Conservation (phyloP, 768 basidiomycete species). For the Tulasnella sp. region DNA sequence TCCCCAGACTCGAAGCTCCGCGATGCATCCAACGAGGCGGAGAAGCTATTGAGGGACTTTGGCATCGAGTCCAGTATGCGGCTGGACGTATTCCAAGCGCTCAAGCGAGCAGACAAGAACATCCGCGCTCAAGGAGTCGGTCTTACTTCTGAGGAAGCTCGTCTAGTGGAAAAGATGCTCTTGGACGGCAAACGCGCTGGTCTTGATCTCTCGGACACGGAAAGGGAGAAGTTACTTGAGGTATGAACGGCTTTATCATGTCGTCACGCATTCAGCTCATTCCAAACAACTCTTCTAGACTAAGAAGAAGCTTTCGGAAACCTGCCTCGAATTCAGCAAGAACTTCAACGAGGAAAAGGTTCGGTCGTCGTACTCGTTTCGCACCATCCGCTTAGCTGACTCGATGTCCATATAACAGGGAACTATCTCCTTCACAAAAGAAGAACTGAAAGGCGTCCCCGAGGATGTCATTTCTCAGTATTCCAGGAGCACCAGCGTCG, state of each 20-base stretch:
- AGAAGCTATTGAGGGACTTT: constrained; percentile 62
- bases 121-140: constrained; percentile 50
- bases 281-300: constrained; percentile 30
- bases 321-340: constrained; percentile 75
- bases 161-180: constrained; percentile 76
- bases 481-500: constrained; percentile 51
- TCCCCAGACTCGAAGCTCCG: constrained; percentile 66
- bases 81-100: constrained; percentile 66
- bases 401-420: constrained; percentile 37
- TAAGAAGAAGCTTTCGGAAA: constrained; percentile 70
- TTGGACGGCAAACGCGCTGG: constrained; percentile 76
- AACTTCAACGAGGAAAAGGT: constrained; percentile 87
- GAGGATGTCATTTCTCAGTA: constrained; percentile 72
- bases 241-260: constrained; percentile 13
- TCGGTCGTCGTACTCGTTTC: constrained; percentile 23
- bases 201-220: constrained; percentile 57
- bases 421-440: constrained; percentile 52
- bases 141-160: constrained; percentile 57
- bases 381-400: neutral
- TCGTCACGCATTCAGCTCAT: neutral
- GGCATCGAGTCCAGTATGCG: constrained; percentile 74
- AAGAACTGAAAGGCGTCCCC: constrained; percentile 75
- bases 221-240: constrained; percentile 47
- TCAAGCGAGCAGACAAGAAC: constrained; percentile 62
- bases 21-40: constrained; percentile 69